Conservation (phyloP, 1,284 basidiomycete genomes). For the Cryptococcus neoformans region DNA sequence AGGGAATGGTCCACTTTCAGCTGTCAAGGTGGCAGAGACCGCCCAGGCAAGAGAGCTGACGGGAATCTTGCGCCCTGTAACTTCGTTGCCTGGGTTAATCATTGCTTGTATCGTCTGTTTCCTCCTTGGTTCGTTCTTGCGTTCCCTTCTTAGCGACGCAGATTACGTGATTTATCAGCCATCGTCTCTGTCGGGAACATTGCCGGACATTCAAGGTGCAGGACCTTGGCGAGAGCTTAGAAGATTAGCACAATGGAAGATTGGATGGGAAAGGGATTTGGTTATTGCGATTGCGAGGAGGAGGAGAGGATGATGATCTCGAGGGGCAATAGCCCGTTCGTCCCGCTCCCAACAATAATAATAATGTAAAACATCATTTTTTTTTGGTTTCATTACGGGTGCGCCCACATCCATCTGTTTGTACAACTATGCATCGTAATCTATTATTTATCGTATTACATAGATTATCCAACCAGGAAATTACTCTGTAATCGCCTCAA, state of each 20-base stretch:
- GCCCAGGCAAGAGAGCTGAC: not conserved
- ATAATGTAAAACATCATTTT: not conserved
- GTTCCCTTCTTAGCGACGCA: conserved; percentile 74
- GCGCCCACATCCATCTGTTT: not conserved
- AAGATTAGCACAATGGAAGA: conserved; percentile 61
- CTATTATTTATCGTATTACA: not conserved
- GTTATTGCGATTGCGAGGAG: conserved; percentile 53
- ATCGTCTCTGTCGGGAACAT: conserved; percentile 43
- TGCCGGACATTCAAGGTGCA: not conserved
- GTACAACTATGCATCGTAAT: conserved; percentile 10
- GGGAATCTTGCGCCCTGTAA: conserved; percentile 14
- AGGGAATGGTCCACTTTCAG: not conserved
- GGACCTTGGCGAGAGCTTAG: conserved; percentile 76
- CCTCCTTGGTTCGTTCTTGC: conserved; percentile 81
- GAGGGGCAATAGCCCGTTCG: too few species aligned
- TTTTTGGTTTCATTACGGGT: not conserved
- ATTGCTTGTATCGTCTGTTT: conserved; percentile 83
- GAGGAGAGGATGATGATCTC: not conserved
- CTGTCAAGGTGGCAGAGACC: not conserved
- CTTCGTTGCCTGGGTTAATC: conserved; percentile 56
- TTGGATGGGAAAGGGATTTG: conserved; percentile 40
- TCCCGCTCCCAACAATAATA: too few species aligned
- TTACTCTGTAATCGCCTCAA: conserved; percentile 25
- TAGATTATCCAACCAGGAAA: not conserved
- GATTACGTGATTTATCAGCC: conserved; percentile 81